Evolutionary conservation across 106 monocot species (phyloP).

Genomic region (Platanthera guangdongensis): DNA sequence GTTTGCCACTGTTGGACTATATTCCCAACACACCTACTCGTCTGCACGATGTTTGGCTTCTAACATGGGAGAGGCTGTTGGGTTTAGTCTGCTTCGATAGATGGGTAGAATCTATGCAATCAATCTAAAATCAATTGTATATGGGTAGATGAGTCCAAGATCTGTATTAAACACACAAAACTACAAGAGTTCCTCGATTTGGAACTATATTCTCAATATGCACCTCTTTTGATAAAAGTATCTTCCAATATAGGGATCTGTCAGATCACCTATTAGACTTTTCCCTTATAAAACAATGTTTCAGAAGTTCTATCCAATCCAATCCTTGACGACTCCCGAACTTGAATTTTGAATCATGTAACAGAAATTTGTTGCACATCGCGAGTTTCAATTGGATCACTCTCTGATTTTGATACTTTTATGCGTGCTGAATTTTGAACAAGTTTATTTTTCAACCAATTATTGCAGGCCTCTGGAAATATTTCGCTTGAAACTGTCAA

Average conservation of each 20-base stretch:
- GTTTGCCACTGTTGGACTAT: too few relatives aligned
- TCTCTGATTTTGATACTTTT: neutral
- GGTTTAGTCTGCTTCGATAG: too few relatives aligned
- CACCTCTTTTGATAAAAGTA: neutral
- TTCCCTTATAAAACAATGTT: neutral
- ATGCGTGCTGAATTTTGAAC: neutral
- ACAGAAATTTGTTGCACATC: neutral
- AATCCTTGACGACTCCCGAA: neutral
- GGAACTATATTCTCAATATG: neutral
- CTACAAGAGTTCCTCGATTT: too few relatives aligned
- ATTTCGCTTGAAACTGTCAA: conserved; percentile 88
- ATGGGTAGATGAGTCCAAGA: too few relatives aligned
- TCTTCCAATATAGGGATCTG: neutral
- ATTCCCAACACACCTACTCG: too few relatives aligned
- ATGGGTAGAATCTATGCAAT: too few relatives aligned
- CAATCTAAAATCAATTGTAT: too few relatives aligned
- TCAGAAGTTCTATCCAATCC: neutral
- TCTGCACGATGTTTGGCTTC: too few relatives aligned
- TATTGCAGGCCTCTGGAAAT: conserved; percentile 91
- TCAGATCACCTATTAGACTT: neutral
- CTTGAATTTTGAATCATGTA: neutral
- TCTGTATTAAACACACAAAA: too few relatives aligned
- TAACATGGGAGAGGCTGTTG: too few relatives aligned
- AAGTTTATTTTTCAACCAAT: conserved; percentile 7
- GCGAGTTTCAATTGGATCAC: neutral